Percentiles rank a stretch among this genome's conserved stretches.
Conservation (phyloP, 1,284 basidiomycete species). For the Schizopora paradoxa region DNA sequence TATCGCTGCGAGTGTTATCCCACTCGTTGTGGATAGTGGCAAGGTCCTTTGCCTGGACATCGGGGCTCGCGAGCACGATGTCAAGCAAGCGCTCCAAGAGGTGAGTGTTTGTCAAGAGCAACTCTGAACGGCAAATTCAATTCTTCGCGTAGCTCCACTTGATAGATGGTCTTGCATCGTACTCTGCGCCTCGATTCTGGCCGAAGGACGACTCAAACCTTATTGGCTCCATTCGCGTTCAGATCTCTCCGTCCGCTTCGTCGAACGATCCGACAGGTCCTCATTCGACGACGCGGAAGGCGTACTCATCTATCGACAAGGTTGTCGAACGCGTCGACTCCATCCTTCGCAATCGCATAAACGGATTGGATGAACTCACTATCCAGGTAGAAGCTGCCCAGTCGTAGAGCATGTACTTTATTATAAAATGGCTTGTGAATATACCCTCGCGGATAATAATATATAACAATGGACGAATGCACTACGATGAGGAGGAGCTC, state of each 20-base stretch:
- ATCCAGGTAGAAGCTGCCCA: conserved; percentile 65
- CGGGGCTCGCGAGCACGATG: conserved; percentile 58
- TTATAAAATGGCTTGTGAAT: conserved; percentile 4
- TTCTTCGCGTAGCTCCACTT: conserved; percentile 39
- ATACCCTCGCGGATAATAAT: background rate
- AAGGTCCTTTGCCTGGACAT: conserved; percentile 86
- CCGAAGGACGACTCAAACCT: conserved; percentile 85
- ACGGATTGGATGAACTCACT: conserved; percentile 79
- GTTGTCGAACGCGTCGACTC: conserved; percentile 73
- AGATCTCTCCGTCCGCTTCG: conserved; percentile 56
- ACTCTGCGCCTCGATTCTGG: conserved; percentile 88
- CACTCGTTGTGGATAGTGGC: conserved; percentile 91
- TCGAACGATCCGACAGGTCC: conserved; percentile 50
- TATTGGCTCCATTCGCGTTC: conserved; percentile 88
- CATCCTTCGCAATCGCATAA: conserved; percentile 64
- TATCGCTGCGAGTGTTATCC: conserved; percentile 93
- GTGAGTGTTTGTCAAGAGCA: conserved; percentile 45
- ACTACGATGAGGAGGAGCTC: background rate
- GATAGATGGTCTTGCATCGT: conserved; percentile 79
- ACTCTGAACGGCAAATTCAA: background rate
- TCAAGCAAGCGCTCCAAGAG: conserved; percentile 73
- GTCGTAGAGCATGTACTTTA: too few relatives aligned
- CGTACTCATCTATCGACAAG: conserved; percentile 59
- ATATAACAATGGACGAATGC: background rate
- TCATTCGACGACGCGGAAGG: conserved; percentile 41